Percentiles rank a stretch among this genome's conserved stretches.
Evolutionary conservation across 2,329 filamentous ascomycete genomes (phyloP).

Genomic region (Pseudogymnoascus sp.): DNA sequence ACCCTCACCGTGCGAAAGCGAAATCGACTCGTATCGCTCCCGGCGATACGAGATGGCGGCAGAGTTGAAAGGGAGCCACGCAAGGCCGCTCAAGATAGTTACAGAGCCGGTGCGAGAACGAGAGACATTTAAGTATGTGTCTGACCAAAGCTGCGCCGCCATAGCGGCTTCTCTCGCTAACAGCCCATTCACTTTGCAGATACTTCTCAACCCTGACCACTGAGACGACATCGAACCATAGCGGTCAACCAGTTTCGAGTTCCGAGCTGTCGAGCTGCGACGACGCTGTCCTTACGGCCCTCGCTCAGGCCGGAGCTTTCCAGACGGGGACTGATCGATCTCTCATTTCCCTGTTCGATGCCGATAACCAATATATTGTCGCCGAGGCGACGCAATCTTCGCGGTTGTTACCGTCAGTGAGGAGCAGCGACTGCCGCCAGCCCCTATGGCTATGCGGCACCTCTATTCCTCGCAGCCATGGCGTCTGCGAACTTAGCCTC

Average conservation of each 20-base stretch:
- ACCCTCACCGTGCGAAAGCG: too few relatives aligned
- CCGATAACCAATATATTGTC: neutral
- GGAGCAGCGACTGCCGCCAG: neutral
- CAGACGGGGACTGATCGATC: slow-evolving; percentile 3
- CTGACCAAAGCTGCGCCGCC: neutral
- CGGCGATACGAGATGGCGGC: neutral
- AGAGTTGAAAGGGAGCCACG: neutral
- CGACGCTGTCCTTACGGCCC: neutral
- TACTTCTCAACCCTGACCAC: neutral
- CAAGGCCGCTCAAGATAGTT: neutral
- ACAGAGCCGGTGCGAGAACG: neutral
- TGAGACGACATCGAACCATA: neutral
- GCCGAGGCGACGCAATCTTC: neutral
- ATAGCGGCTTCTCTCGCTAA: neutral
- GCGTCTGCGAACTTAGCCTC: slow-evolving; percentile 1
- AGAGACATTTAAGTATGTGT: neutral
- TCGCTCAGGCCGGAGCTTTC: neutral
- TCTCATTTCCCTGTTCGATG: slow-evolving; percentile 1
- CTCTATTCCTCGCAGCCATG: neutral
- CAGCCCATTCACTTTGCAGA: neutral
- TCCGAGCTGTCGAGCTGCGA: neutral
- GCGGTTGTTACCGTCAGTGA: neutral
- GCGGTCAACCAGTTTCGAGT: neutral
- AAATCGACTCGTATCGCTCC: too few relatives aligned
- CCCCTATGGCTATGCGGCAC: neutral